Evolutionary conservation across 331 rosid species (phyloP), one percentile per base, ranked within the genome.

Genomic region (Pyracantha coccinea): DNA sequence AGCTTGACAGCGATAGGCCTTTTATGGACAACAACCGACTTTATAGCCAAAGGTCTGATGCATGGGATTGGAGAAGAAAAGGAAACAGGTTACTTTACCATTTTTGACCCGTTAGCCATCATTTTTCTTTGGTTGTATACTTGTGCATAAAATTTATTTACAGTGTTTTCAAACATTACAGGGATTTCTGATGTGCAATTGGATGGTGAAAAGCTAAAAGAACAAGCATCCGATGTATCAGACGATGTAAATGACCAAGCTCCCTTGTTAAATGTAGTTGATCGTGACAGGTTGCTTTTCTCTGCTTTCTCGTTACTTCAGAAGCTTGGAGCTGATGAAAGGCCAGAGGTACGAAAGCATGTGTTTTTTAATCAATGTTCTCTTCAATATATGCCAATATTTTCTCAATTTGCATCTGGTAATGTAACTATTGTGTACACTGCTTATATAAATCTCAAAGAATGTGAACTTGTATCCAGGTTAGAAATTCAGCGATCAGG

Each of bases 1-100:
- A 91, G 98, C 85, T 73, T 94, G 88, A 91, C 97, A 50, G 95
- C 97, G 38, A 85, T 94, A 74, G 97, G 97, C 78, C 97, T 94
- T 62, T 72, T 91, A 78, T 94, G 98, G 98, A 88, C 98, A 71
- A 90, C 89, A 85, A 91, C 98, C 73, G 97, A 91, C 85, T 94
- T 91, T 83, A 90, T 94, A 82, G 97, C 92, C 60, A 94, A 94
- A 83, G 91, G 95, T 73, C 86, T 93, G 75, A 79, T 53, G 59
- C 83, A 59, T 81, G 88, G 82, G 71, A 78, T 74, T 68, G 85
- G 63, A 19, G 90, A 78, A 70, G 93, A 83, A 77, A 84, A 76
- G 84, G 95, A 83, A 72, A 73, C 84, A 83, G 96, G 96, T 93
- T 72, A 83, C 23, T 28, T 63, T 73, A 76, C 66, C 65, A 19